phyloP scores from a whole-genome alignment of 371 early-diverging fungal species.

The Syncephalis fuscata region DNA sequence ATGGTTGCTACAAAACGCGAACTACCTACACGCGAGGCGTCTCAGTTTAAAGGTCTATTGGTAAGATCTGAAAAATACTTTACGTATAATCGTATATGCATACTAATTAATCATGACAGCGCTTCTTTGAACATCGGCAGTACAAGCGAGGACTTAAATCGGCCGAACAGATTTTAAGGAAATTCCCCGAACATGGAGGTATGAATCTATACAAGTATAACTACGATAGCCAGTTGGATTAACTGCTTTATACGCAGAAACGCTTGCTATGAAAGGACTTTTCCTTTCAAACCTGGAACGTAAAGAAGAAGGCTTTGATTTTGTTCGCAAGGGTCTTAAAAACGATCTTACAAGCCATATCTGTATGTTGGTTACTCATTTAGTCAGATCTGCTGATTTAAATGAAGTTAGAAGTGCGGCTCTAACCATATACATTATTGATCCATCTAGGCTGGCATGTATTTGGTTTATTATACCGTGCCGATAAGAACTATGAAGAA shows the following conservation, averaged over 20 bases:
- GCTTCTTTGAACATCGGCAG: conserved; percentile 83
- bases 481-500: conserved; percentile 87
- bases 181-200: conserved; percentile 89
- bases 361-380: conserved; percentile 31
- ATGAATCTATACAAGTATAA: no score
- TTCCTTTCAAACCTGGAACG: conserved; percentile 74
- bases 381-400: no score
- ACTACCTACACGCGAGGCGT: no score
- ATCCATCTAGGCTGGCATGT: conserved; percentile 97
- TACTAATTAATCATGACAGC: conserved; percentile 25
- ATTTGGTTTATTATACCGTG: conserved; percentile 77
- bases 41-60: no score
- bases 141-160: conserved; percentile 90
- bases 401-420: not conserved
- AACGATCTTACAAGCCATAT: conserved; percentile 69
- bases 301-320: conserved; percentile 81
- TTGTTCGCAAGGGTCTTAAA: conserved; percentile 70
- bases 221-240: no score
- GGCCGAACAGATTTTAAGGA: conserved; percentile 82
- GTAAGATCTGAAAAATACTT: no score
- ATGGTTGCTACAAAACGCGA: no score
- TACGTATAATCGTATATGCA: no score
- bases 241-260: no score
- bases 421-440: not conserved
- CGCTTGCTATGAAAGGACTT: conserved; percentile 87